phyloP scores from a whole-genome alignment of 208 protist species.

The Leishmania arabica region DNA sequence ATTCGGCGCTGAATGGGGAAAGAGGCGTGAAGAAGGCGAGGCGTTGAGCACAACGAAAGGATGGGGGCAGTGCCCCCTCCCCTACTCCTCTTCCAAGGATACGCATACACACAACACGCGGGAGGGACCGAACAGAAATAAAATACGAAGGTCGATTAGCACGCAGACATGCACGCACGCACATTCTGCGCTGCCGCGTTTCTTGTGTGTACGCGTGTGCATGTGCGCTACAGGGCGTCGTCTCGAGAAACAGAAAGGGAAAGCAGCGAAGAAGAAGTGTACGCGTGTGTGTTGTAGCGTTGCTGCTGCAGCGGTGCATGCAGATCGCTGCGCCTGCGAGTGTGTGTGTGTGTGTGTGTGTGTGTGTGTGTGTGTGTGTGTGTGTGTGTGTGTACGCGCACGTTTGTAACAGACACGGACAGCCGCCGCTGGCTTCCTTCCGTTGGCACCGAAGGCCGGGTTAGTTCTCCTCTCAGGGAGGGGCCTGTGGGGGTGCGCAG shows the following conservation, averaged over 20 bases:
- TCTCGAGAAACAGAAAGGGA: not conserved
- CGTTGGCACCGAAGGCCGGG: not conserved
- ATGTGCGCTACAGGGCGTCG: not conserved
- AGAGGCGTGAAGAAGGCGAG: not conserved
- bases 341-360: not conserved
- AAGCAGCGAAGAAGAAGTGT: not conserved
- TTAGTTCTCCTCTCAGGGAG: not conserved
- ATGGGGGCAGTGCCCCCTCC: not conserved
- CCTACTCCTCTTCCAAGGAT: not conserved
- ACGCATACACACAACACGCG: not conserved
- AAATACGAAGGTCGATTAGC: not conserved
- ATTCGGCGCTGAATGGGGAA: not conserved
- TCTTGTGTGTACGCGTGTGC: not conserved
- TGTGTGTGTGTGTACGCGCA: not conserved
- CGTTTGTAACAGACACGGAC: not conserved
- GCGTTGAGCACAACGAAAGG: not conserved
- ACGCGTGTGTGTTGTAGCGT: not conserved
- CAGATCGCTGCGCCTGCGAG: not conserved
- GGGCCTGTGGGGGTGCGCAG: not conserved
- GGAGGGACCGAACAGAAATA: not conserved
- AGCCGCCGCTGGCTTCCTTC: not conserved
- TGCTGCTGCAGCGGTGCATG: not conserved
- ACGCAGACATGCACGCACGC: not conserved
- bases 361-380: not conserved
- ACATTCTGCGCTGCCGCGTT: not conserved